Evolutionary conservation across 495 filamentous ascomycete species (phyloP).

Genomic region (Polyplosphaeria fusca): DNA sequence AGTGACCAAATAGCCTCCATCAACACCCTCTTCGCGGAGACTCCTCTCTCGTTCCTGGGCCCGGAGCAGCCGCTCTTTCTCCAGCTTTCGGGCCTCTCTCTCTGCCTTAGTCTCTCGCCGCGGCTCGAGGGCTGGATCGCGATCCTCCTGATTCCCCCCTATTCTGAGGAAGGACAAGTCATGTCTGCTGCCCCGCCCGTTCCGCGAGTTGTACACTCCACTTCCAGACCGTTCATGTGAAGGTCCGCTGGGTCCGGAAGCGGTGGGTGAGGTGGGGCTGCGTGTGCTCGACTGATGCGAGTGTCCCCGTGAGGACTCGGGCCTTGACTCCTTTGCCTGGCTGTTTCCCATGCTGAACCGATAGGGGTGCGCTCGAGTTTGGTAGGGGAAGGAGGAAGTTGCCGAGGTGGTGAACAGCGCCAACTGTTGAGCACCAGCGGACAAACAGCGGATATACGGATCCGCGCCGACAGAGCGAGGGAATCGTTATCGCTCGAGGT

Average conservation of each 20-base stretch:
- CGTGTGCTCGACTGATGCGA: constrained; percentile 26
- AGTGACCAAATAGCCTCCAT: constrained; percentile 92
- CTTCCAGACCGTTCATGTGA: constrained; percentile 30
- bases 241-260: constrained; percentile 18
- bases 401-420: too few species aligned
- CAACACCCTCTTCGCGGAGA: constrained; percentile 87
- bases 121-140: constrained; percentile 35
- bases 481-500: constrained; percentile 4
- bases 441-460: too few species aligned
- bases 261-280: constrained; percentile 33
- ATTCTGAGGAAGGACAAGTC: constrained; percentile 41
- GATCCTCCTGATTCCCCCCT: constrained; percentile 30
- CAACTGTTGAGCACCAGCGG: too few species aligned
- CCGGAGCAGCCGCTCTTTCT: constrained; percentile 71
- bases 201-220: constrained; percentile 35
- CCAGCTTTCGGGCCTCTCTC: constrained; percentile 76
- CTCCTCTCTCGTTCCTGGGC: constrained; percentile 85
- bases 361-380: constrained; percentile 1
- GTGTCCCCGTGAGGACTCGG: constrained; percentile 22
- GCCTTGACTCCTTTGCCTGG: constrained; percentile 40
- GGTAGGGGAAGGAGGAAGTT: too few species aligned
- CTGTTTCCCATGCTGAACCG: constrained; percentile 43
- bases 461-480: not conserved
- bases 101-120: constrained; percentile 80
- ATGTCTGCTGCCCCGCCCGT: constrained; percentile 38